Evolutionary conservation across 2,329 filamentous ascomycete species (phyloP), one percentile per base, ranked within the genome.

Genomic region (Didymella lethalis): DNA sequence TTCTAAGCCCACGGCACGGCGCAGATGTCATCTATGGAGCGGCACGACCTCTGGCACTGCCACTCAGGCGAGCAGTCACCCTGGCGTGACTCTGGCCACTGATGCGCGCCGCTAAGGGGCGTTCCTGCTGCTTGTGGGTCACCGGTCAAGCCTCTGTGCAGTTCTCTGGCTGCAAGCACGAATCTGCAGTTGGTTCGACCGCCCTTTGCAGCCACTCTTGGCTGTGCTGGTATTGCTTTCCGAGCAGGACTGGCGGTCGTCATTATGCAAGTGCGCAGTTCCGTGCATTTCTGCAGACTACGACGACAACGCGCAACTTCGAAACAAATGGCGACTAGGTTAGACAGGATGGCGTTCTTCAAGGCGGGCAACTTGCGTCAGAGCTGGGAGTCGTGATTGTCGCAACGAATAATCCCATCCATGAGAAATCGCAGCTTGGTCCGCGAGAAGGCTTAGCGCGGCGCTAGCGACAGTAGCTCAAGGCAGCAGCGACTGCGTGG

Each of bases 371-470:
- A 54, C 48, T 59, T 57, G 65, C 61, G 66, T 66, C 57, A 59
- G 53, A 64, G 58, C 53, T 43, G 50, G 54, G 50, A 54, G 41
- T 32, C 51, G 53, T 50, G 61, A 52, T 68, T 64, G 57, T 54
- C 57, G 59, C 62, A 64, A 64, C 70, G 68, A 72, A 71, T 69
- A 61, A 61, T 63, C 46, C 54, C 53, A 43, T 47, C 36, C 31
- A 11, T 31, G 29, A 31, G 20, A 26, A 34, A 43, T 67, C 64
- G 64, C 57, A 59, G 65, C 40, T 25, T 64, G 65, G 59, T 56
- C 51, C 60, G 62, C 65, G 58, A 57, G 57, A 59, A 51, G 65
- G 65, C 66, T 69, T 69, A 68, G 68, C 63, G 38, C 20, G 18
- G 38, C 38, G 20, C 38, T 41, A 41, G 38, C 20, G 16, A 2